Percentiles rank a stretch among this genome's conserved stretches.
These are phyloP conservation scores for Leonotis leonurus DNA, from an alignment of 257 asterid genomes.

Conservation along the genomic window DNA sequence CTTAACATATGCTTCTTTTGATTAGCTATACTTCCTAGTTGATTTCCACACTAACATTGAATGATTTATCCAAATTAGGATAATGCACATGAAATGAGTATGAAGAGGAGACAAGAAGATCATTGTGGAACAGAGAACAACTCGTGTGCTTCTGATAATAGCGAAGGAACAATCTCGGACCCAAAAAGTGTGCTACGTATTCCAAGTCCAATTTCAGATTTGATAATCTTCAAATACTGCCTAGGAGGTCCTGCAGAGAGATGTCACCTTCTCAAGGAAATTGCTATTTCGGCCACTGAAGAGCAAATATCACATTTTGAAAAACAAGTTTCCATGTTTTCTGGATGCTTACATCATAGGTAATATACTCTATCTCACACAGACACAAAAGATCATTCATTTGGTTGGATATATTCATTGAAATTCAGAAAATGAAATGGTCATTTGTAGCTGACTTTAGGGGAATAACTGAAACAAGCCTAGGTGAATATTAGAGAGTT, in stretches of 20 bases:
- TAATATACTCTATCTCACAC: no score
- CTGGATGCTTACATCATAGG: slow-evolving; percentile 93
- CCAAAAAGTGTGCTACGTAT: slow-evolving; percentile 27
- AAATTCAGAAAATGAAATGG: no score
- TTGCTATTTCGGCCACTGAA: slow-evolving; percentile 49
- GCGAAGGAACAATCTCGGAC: slow-evolving; percentile 50
- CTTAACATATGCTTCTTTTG: background rate
- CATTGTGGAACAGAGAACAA: slow-evolving; percentile 33
- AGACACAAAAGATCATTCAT: no score
- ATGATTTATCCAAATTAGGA: slow-evolving; percentile 36
- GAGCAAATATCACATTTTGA: slow-evolving; percentile 56
- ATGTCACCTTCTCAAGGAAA: slow-evolving; percentile 71
- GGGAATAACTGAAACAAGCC: no score
- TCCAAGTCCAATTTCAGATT: slow-evolving; percentile 53
- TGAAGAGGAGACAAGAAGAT: slow-evolving; percentile 38
- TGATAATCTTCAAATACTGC: slow-evolving; percentile 72
- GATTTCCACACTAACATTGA: slow-evolving; percentile 12
- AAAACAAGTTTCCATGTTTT: slow-evolving; percentile 61
- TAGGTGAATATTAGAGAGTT: no score
- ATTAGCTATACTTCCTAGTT: slow-evolving; percentile 7
- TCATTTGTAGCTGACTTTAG: no score
- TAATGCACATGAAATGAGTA: slow-evolving; percentile 22
- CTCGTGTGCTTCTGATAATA: slow-evolving; percentile 53
- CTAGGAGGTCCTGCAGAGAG: slow-evolving; percentile 69
- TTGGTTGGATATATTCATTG: no score